These are phyloP conservation scores for Ogataea hybrid DNA, from an alignment of 1,139 yeast genomes.

Conservation along the genomic window DNA sequence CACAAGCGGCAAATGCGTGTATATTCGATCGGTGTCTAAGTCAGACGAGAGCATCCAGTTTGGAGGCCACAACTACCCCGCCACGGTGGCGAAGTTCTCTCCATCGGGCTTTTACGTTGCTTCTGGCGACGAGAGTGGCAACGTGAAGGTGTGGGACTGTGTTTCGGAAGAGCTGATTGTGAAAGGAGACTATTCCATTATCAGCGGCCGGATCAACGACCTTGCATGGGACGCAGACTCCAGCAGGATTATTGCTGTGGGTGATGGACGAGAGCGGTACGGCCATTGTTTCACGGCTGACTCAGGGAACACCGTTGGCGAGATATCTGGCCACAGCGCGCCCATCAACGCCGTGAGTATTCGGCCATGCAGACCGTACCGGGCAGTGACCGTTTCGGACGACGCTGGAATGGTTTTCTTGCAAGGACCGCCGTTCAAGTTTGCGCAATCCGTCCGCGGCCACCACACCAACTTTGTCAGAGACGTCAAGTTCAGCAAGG, in stretches of 20 bases:
- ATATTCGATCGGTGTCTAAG: slow-evolving; percentile 61
- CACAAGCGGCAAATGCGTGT: slow-evolving; percentile 77
- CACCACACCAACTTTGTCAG: slow-evolving; percentile 76
- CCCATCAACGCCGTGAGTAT: slow-evolving; percentile 81
- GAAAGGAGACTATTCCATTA: slow-evolving; percentile 74
- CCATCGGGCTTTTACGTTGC: slow-evolving; percentile 91
- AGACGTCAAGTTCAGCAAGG: slow-evolving; percentile 81
- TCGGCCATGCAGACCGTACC: slow-evolving; percentile 85
- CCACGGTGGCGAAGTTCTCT: slow-evolving; percentile 82
- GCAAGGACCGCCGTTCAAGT: slow-evolving; percentile 93
- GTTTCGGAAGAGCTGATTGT: slow-evolving; percentile 57
- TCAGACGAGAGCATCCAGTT: slow-evolving; percentile 58
- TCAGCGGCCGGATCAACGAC: slow-evolving; percentile 80
- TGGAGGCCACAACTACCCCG: slow-evolving; percentile 63
- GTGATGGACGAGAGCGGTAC: slow-evolving; percentile 87
- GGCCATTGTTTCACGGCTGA: slow-evolving; percentile 96
- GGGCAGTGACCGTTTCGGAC: slow-evolving; percentile 92
- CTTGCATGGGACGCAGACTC: slow-evolving; percentile 94
- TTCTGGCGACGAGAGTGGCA: slow-evolving; percentile 90
- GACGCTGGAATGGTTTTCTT: slow-evolving; percentile 82
- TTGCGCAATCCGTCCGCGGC: slow-evolving; percentile 67
- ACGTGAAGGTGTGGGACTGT: slow-evolving; percentile 85
- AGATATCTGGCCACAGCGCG: slow-evolving; percentile 91
- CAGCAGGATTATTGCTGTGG: slow-evolving; percentile 86
- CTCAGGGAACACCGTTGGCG: slow-evolving; percentile 93